These are phyloP conservation scores for Epichloe gansuensis DNA, from an alignment of 2,329 filamentous ascomycete genomes.

Conservation along the genomic window DNA sequence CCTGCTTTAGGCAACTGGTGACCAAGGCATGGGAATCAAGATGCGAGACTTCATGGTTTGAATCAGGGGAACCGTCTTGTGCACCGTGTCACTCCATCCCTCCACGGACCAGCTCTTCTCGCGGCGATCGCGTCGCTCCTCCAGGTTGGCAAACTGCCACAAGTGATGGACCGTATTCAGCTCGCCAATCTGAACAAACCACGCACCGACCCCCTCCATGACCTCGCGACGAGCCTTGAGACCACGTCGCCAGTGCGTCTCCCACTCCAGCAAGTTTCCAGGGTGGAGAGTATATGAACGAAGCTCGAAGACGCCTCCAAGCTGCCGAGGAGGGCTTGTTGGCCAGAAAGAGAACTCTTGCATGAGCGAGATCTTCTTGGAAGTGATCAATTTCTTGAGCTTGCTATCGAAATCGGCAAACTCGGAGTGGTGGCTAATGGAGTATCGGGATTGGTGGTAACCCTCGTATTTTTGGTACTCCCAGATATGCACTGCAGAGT, in stretches of 20 bases:
- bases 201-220: slow-evolving; percentile 96
- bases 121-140: slow-evolving; percentile 78
- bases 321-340: slow-evolving; percentile 74
- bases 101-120: slow-evolving; percentile 94
- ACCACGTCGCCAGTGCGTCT: slow-evolving; percentile 92
- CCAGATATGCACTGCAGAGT: slow-evolving; percentile 80
- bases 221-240: slow-evolving; percentile 84
- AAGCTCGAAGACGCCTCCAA: slow-evolving; percentile 90
- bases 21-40: slow-evolving; percentile 92
- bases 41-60: slow-evolving; percentile 93
- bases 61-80: slow-evolving; percentile 96
- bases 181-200: slow-evolving; percentile 97
- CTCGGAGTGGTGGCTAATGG: slow-evolving; percentile 70
- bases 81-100: slow-evolving; percentile 93
- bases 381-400: slow-evolving; percentile 71
- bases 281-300: slow-evolving; percentile 94
- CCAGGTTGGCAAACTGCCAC: slow-evolving; percentile 95
- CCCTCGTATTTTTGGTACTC: slow-evolving; percentile 96
- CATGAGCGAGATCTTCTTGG: slow-evolving; percentile 86
- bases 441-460: slow-evolving; percentile 83
- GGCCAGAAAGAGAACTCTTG: slow-evolving; percentile 99
- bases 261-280: slow-evolving; percentile 94
- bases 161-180: slow-evolving; percentile 96
- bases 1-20: slow-evolving; percentile 60
- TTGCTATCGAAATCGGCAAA: slow-evolving; percentile 74